A percentile compares a stretch with the other conserved stretches of the same genome.
Evolutionary conservation across 2,329 filamentous ascomycete species (phyloP).

Genomic region (Knoxdaviesia capensis): DNA sequence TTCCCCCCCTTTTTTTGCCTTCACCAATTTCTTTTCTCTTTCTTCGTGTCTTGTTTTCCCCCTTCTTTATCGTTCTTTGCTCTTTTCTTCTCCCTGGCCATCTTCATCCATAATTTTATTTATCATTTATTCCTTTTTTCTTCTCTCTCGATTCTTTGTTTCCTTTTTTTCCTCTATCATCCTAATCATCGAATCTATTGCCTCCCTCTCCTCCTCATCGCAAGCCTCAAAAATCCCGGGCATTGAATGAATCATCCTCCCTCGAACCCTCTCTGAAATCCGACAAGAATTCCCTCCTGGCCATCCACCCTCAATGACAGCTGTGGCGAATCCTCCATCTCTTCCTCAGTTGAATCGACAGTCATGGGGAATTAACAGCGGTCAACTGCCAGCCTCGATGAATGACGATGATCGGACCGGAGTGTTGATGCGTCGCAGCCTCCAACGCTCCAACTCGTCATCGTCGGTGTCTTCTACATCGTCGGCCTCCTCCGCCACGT

Average conservation of each 20-base stretch:
- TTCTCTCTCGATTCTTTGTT: not conserved
- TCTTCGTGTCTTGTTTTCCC: not conserved
- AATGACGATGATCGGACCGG: conserved; percentile 62
- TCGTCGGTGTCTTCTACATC: conserved; percentile 58
- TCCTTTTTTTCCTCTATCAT: not conserved
- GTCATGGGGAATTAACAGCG: conserved; percentile 44
- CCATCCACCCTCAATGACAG: conserved; percentile 33
- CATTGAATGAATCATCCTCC: not conserved
- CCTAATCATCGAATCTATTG: not conserved
- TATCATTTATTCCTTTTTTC: not conserved
- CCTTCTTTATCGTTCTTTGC: not conserved
- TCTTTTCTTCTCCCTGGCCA: not conserved
- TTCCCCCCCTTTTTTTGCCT: no score
- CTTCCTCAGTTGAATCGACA: conserved; percentile 43
- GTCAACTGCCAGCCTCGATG: conserved; percentile 39
- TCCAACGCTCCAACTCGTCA: conserved; percentile 76
- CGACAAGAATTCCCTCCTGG: conserved; percentile 3
- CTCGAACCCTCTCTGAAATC: conserved; percentile 2
- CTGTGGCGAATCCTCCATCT: conserved; percentile 43
- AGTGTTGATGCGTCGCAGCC: conserved; percentile 7
- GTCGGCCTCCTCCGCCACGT: conserved; percentile 35
- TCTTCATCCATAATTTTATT: not conserved
- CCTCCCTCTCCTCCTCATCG: not conserved
- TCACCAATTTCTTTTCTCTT: no score
- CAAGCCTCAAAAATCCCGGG: not conserved